Base-by-base conservation (phyloP, 768 basidiomycete species). In the Pleurotus ostreatus region DNA sequence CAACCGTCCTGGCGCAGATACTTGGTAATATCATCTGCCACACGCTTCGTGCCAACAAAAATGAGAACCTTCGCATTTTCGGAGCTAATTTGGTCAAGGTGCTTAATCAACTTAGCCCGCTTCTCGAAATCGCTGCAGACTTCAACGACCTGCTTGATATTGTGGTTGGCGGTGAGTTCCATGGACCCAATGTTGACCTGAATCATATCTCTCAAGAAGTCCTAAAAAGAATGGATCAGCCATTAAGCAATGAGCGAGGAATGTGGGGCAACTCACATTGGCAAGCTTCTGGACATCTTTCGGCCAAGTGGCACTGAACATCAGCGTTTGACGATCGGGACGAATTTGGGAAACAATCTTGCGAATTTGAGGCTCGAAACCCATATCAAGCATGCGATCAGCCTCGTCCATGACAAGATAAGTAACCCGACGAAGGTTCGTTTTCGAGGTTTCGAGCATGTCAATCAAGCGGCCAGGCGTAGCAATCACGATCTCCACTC, bases 361-460 rank as follows among this genome's bases (percentile, higher is more conserved):
- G 68, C 95, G 83, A 68, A 99, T 98, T 71, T 99, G 97, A 53
- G 97, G 97, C 75, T 99, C 97, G 76, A 99, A 99, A 80, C 97
- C 97, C 97, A 99, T 99, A 78, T 99, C 97, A 61, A 99, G 82
- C 97, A 99, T 99, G 67, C 97, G 92, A 77, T 99, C 97, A 45
- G 97, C 97, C 73, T 99, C 97, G 67, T 99, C 97, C 86, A 99
- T 92, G 68, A 99, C 97, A 40, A 99, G 82, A 72, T 98, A 99
- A 18, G 97, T 99, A 56, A 99, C 81, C 41, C 97, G 88, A 56
- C 91, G 91, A 53, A 99, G 82, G 72, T 98, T 98, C 18, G 95
- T 98, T 76, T 97, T 97, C 68, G 90, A 87, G 1, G 83, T 84
- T 76, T 99, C 97, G 23, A 99, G 83, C 97, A 99, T 98, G 69